Conservation (phyloP, 352 stramenopile genomes). For the Globisporangium carolinianum region DNA sequence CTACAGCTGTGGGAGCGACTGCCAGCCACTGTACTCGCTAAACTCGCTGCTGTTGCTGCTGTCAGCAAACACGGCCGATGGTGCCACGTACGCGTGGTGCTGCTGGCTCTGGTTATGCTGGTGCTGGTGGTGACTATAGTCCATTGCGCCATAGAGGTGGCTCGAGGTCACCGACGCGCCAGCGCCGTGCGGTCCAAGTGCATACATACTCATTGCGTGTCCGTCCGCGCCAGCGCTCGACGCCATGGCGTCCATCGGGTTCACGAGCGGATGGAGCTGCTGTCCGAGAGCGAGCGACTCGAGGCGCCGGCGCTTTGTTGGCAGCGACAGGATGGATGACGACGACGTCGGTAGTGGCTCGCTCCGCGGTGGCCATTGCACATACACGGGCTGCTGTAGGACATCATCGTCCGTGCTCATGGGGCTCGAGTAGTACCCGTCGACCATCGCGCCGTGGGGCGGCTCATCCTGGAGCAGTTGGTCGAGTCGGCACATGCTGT, state of each 20-base stretch:
- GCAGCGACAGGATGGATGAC: constrained; percentile 2
- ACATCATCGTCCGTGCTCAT: constrained; percentile 47
- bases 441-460: constrained; percentile 16
- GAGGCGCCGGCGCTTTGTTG: constrained; percentile 10
- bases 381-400: constrained; percentile 23
- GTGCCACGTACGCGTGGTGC: constrained; percentile 4
- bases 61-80: not conserved
- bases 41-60: not conserved
- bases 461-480: constrained; percentile 60
- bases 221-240: not conserved
- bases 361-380: constrained; percentile 11
- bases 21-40: constrained; percentile 8
- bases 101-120: constrained; percentile 1
- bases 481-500: constrained; percentile 29
- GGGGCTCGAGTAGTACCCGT: constrained; percentile 46
- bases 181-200: not conserved
- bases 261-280: constrained; percentile 13
- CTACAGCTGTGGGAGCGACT: not conserved
- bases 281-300: not conserved
- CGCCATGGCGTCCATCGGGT: constrained; percentile 26
- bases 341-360: constrained; percentile 6
- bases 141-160: constrained; percentile 3
- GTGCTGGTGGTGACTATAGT: constrained; percentile 2
- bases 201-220: constrained; percentile 1
- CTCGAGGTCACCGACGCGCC: not conserved